A percentile compares a stretch with the other conserved stretches of the same genome.
phyloP scores from a whole-genome alignment of 164 flowering plant species.

The Liriodendron chinense region DNA sequence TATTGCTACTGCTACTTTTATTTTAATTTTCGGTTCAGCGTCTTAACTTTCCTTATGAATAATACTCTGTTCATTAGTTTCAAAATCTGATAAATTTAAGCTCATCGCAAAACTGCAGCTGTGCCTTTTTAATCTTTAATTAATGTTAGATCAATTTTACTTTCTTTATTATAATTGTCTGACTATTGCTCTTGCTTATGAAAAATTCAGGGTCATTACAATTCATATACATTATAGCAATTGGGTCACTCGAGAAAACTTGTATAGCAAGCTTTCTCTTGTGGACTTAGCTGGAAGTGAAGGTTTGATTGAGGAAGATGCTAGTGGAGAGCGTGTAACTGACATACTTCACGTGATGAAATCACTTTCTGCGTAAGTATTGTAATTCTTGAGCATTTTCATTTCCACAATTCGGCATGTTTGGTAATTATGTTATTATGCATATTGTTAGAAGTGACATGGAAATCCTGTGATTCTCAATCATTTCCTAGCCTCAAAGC shows the following conservation, averaged over 20 bases:
- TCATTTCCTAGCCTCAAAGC: too few relatives aligned
- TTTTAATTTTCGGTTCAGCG: too few relatives aligned
- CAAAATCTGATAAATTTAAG: too few relatives aligned
- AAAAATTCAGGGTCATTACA: slow-evolving; percentile 58
- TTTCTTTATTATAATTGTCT: too few relatives aligned
- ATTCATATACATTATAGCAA: slow-evolving; percentile 77
- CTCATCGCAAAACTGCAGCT: too few relatives aligned
- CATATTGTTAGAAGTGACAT: background rate
- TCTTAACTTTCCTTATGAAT: background rate
- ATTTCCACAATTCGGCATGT: background rate
- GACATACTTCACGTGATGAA: slow-evolving; percentile 88
- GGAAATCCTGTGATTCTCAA: background rate
- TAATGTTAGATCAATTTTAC: background rate
- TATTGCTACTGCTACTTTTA: background rate
- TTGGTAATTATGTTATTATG: background rate
- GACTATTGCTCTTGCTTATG: background rate
- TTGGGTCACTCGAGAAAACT: slow-evolving; percentile 64
- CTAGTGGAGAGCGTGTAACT: slow-evolving; percentile 77
- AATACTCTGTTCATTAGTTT: background rate
- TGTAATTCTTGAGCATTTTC: background rate
- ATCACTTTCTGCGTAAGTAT: slow-evolving; percentile 91
- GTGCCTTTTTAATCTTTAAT: background rate
- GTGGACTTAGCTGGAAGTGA: slow-evolving; percentile 98
- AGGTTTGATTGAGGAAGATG: slow-evolving; percentile 56
- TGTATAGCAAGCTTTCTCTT: slow-evolving; percentile 88